Percentiles rank a stretch among this genome's conserved stretches.
Evolutionary conservation across 495 filamentous ascomycete genomes (phyloP).

Genomic region (Lophiotrema nucula): DNA sequence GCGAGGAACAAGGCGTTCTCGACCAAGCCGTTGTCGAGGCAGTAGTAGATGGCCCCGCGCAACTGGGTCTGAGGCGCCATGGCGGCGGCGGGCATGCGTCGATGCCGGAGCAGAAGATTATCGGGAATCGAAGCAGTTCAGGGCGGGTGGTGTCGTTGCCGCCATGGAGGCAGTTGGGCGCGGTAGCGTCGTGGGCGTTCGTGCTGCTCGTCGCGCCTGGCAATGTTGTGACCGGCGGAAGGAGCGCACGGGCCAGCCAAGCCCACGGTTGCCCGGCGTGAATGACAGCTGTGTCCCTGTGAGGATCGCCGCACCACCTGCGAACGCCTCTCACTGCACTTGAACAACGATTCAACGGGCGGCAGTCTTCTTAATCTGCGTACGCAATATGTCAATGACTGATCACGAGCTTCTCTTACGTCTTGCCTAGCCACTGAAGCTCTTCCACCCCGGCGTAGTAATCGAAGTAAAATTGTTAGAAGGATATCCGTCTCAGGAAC

Average conservation of each 20-base stretch:
- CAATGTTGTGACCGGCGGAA: neutral
- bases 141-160: slow-evolving; percentile 9
- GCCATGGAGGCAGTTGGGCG: neutral
- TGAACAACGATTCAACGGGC: too few species aligned
- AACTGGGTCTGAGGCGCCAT: slow-evolving; percentile 80
- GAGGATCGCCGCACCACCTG: too few species aligned
- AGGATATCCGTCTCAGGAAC: too few species aligned
- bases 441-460: too few species aligned
- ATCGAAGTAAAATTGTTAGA: too few species aligned
- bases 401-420: too few species aligned
- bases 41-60: slow-evolving; percentile 82
- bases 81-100: slow-evolving; percentile 32
- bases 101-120: slow-evolving; percentile 4
- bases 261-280: too few species aligned
- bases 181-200: neutral
- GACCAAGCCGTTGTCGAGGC: slow-evolving; percentile 85
- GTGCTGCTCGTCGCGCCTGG: neutral
- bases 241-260: neutral
- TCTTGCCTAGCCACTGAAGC: too few species aligned
- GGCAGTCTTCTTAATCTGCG: too few species aligned
- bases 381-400: too few species aligned
- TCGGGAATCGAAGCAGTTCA: slow-evolving; percentile 6
- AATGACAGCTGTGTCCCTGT: too few species aligned
- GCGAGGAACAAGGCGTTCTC: slow-evolving; percentile 90
- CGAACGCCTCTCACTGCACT: too few species aligned